Conservation (phyloP, 2,329 filamentous ascomycete genomes). For the Venturiaceae sp. region DNA sequence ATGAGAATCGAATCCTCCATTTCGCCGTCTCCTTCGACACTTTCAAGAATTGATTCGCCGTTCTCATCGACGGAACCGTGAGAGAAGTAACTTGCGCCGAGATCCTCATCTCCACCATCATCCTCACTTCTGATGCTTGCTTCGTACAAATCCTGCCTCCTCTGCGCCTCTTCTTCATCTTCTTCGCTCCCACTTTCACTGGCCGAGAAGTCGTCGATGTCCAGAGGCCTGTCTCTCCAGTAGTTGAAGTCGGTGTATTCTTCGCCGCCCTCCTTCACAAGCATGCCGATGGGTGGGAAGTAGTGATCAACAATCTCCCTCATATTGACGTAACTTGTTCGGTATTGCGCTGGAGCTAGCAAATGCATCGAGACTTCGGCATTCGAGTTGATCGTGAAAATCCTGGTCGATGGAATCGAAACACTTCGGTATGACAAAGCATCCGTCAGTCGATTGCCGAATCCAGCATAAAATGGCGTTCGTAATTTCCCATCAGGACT, state of each 20-base stretch:
- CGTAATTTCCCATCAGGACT: conserved; percentile 41
- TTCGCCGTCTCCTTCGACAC: background rate
- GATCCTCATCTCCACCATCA: conserved; percentile 3
- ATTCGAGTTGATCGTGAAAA: conserved; percentile 98
- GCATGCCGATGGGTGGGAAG: conserved; percentile 81
- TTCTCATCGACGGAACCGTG: background rate
- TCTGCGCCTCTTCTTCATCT: conserved; percentile 6
- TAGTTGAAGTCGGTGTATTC: conserved; percentile 96
- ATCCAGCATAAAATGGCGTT: conserved; percentile 91
- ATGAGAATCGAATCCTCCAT: conserved; percentile 1
- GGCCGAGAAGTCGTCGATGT: conserved; percentile 80
- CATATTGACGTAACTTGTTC: conserved; percentile 95
- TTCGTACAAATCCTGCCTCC: background rate
- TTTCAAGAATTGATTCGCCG: background rate
- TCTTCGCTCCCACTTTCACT: conserved; percentile 46
- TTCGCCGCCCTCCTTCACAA: conserved; percentile 83
- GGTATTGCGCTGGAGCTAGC: conserved; percentile 84
- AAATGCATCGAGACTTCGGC: conserved; percentile 90
- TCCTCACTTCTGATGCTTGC: background rate
- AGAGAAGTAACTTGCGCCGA: conserved; percentile 10
- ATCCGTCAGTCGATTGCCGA: conserved; percentile 92
- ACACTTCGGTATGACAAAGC: conserved; percentile 93
- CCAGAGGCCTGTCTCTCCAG: conserved; percentile 79
- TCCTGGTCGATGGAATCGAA: conserved; percentile 85
- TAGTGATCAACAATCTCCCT: conserved; percentile 96